These are phyloP conservation scores for Parascedosporium putredinis DNA, from an alignment of 2,329 filamentous ascomycete species.

Conservation along the genomic window DNA sequence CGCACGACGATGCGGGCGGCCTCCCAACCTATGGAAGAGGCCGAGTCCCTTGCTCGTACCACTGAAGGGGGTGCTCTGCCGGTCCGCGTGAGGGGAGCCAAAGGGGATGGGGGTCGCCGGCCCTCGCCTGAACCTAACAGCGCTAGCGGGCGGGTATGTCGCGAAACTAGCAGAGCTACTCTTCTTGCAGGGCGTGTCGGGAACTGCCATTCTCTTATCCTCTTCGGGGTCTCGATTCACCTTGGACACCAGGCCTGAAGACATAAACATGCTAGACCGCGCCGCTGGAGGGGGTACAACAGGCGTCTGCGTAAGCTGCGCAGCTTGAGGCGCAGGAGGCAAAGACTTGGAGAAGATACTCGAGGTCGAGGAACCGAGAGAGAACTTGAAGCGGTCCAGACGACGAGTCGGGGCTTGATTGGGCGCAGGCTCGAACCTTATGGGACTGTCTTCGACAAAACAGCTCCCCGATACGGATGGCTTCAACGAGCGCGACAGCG, in stretches of 20 bases:
- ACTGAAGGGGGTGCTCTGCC: conserved; percentile 28
- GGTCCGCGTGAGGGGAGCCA: conserved; percentile 35
- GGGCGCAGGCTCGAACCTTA: conserved; percentile 9
- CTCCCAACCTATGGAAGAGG: conserved; percentile 52
- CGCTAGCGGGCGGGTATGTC: conserved; percentile 50
- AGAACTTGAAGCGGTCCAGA: not conserved
- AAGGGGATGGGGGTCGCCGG: conserved; percentile 75
- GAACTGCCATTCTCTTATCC: conserved; percentile 58
- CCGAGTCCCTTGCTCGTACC: conserved; percentile 51
- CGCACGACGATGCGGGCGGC: conserved; percentile 2
- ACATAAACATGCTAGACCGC: conserved; percentile 54
- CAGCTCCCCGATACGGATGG: conserved; percentile 79
- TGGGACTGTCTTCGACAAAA: conserved; percentile 57
- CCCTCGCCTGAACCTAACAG: conserved; percentile 59
- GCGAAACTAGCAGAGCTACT: conserved; percentile 54
- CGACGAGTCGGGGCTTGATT: conserved; percentile 19
- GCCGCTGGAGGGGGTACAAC: conserved; percentile 7
- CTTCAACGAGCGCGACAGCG: conserved; percentile 75
- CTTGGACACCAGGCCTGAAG: conserved; percentile 90
- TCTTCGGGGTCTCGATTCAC: conserved; percentile 77
- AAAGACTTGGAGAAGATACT: not conserved
- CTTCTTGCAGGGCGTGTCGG: conserved; percentile 95
- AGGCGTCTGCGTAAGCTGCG: not conserved
- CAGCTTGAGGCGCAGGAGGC: not conserved
- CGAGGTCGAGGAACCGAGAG: not conserved